These are phyloP conservation scores for Pyricularia sp. DNA, from an alignment of 2,329 filamentous ascomycete genomes.

Conservation along the genomic window DNA sequence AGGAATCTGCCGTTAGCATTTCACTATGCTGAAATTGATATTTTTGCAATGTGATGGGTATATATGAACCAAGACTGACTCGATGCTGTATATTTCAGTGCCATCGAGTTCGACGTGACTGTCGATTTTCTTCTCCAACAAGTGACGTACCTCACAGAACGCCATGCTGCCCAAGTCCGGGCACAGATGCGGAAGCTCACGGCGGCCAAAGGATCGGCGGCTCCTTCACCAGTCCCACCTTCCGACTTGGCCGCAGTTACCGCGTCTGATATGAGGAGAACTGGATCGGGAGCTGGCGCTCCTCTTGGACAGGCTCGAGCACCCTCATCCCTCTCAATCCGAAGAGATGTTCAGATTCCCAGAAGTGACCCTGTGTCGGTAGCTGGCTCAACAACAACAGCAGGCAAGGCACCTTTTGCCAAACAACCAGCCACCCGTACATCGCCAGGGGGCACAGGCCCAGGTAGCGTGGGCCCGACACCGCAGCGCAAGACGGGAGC, in stretches of 20 bases:
- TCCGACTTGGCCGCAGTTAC: conserved; percentile 28
- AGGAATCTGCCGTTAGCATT: neutral
- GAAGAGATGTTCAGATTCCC: conserved; percentile 44
- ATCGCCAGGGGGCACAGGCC: neutral
- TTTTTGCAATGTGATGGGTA: neutral
- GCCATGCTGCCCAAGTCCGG: conserved; percentile 80
- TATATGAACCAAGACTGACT: neutral
- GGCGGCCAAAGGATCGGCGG: conserved; percentile 41
- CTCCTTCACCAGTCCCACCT: conserved; percentile 47
- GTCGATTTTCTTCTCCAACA: conserved; percentile 87
- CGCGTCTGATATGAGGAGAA: conserved; percentile 39
- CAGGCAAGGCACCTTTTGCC: neutral
- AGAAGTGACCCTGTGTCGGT: conserved; percentile 33
- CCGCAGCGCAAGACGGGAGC: conserved; percentile 14
- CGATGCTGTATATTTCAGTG: conserved; percentile 36
- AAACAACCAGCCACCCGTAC: neutral
- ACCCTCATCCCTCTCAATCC: conserved; percentile 46
- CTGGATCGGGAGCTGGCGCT: conserved; percentile 32
- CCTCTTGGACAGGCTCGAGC: conserved; percentile 24
- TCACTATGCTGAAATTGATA: conserved; percentile 5
- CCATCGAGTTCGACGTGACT: conserved; percentile 71
- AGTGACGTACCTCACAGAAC: conserved; percentile 86
- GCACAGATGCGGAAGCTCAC: conserved; percentile 77
- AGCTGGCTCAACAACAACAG: conserved; percentile 13
- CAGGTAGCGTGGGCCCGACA: conserved; percentile 13